Percentiles rank a stretch among this genome's conserved stretches.
Conservation (phyloP, 331 rosid genomes). For the Quercus lobata region DNA sequence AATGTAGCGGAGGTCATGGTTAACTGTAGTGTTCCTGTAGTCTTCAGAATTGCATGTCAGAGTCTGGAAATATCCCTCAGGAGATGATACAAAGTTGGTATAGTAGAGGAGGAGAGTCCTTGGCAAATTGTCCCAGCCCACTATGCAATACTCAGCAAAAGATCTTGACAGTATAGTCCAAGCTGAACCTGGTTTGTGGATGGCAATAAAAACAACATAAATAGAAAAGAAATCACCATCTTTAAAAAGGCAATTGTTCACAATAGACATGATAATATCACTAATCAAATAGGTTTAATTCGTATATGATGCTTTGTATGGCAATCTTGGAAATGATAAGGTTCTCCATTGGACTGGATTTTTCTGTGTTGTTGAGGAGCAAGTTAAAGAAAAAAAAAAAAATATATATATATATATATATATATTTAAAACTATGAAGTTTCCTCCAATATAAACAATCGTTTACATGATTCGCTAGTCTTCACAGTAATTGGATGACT, state of each 20-base stretch:
- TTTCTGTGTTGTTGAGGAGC: not conserved
- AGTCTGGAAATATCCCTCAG: conserved; percentile 92
- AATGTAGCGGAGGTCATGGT: conserved; percentile 86
- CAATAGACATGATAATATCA: conserved; percentile 1
- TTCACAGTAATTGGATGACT: too few species aligned
- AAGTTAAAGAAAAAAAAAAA: too few species aligned
- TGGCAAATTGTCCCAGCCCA: conserved; percentile 94
- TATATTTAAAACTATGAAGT: too few species aligned
- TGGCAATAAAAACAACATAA: not conserved
- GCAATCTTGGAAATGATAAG: not conserved
- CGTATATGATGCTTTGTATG: not conserved
- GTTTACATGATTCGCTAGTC: too few species aligned
- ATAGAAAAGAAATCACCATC: not conserved
- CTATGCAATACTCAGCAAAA: conserved; percentile 71
- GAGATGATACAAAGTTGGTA: conserved; percentile 85
- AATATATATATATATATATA: too few species aligned
- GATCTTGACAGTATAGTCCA: conserved; percentile 92
- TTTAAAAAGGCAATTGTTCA: not conserved
- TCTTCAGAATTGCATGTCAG: conserved; percentile 69
- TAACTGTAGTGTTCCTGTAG: conserved; percentile 68
- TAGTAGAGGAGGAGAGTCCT: conserved; percentile 93
- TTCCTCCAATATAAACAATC: too few species aligned
- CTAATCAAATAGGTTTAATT: not conserved
- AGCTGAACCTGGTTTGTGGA: conserved; percentile 65
- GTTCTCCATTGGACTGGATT: not conserved